Evolutionary conservation across 495 filamentous ascomycete species (phyloP), one percentile per base, ranked within the genome.

Genomic region (Penicillium angulare): DNA sequence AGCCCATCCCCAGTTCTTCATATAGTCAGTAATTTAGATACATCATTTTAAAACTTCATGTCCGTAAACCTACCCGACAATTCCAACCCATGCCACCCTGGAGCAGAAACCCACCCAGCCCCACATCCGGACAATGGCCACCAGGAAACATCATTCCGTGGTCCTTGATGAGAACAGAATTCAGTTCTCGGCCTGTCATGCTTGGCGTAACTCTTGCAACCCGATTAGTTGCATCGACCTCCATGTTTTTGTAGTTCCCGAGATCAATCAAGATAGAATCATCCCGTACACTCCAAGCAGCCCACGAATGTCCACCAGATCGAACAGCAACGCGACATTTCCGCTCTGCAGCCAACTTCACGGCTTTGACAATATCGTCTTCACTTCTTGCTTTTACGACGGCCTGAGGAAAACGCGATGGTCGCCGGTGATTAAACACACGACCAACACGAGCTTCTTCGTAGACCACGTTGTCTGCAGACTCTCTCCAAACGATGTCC

Each of bases 41-140:
- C 1, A 7, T 16, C 3, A n/a, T n/a, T n/a, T n/a, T 31, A 31
- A 31, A 31, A 8, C 2, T 10, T 24, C 29, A 47, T n/a, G n/a
- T 4, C 9, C 15, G 5, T 26, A 7, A 29, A 29, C 36, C n/a
- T 50, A 75, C 69, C 27, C 68, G 66, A 49, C 76, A 79, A 50
- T 78, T 79, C 77, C 79, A 82, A 4, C 77, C 77, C 75, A 79
- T 79, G 0, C 79, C 79, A 4, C 79, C 79, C 42, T 80, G 77
- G 6, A 81, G 55, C 23, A 81, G 55, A 47, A 80, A 82, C 0
- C 79, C 79, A 5, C 79, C 79, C 8, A 83, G 47, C 1, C 77
- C 79, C 18, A 82, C 79, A 56, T 81, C 77, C 5, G 79, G 79
- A 55, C 78, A 82, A 58, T 83, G 79, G 0, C 78, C 79, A 1